These are phyloP conservation scores for Globisporangium orthogonon DNA, from an alignment of 352 stramenopile genomes.

Conservation along the genomic window DNA sequence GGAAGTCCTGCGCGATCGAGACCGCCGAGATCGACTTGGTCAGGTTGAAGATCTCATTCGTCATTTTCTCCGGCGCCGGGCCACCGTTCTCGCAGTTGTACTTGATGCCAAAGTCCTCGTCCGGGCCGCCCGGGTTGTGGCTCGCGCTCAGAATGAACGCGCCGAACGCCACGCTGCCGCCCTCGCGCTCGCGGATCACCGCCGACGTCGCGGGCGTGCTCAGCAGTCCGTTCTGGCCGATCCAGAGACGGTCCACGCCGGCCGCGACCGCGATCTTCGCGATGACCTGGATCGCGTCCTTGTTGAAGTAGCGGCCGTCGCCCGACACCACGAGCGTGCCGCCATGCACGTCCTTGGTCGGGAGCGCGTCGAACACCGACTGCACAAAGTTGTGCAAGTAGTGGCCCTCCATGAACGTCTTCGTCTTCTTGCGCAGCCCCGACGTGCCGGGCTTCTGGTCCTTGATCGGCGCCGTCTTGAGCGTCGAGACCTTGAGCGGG, in stretches of 20 bases:
- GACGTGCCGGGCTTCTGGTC: slow-evolving; percentile 97
- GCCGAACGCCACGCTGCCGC: slow-evolving; percentile 89
- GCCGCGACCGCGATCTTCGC: slow-evolving; percentile 96
- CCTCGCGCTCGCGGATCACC: slow-evolving; percentile 93
- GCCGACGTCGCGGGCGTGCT: slow-evolving; percentile 97
- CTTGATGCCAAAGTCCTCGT: slow-evolving; percentile 99
- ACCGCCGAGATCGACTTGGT: slow-evolving; percentile 94
- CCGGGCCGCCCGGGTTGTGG: slow-evolving; percentile 97
- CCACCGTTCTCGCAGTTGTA: slow-evolving; percentile 99
- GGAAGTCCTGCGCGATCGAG: slow-evolving; percentile 87
- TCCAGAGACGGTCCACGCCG: slow-evolving; percentile 93
- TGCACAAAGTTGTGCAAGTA: slow-evolving; percentile 99
- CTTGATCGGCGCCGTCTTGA: slow-evolving; percentile 89
- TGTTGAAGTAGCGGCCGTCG: slow-evolving; percentile 92
- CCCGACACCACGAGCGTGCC: slow-evolving; percentile 96
- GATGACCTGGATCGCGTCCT: slow-evolving; percentile 96
- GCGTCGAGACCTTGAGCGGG: slow-evolving; percentile 73
- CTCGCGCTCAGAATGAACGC: slow-evolving; percentile 97
- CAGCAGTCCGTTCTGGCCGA: slow-evolving; percentile 94
- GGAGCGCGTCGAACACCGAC: slow-evolving; percentile 94
- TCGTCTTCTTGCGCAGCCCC: slow-evolving; percentile 98
- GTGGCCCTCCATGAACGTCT: slow-evolving; percentile 96
- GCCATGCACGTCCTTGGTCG: slow-evolving; percentile 90
- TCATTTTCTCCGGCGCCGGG: slow-evolving; percentile 96
- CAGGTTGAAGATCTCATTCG: slow-evolving; percentile 94